Evolutionary conservation across 2,329 filamentous ascomycete species (phyloP).

Genomic region (Colletotrichum endophyticum): DNA sequence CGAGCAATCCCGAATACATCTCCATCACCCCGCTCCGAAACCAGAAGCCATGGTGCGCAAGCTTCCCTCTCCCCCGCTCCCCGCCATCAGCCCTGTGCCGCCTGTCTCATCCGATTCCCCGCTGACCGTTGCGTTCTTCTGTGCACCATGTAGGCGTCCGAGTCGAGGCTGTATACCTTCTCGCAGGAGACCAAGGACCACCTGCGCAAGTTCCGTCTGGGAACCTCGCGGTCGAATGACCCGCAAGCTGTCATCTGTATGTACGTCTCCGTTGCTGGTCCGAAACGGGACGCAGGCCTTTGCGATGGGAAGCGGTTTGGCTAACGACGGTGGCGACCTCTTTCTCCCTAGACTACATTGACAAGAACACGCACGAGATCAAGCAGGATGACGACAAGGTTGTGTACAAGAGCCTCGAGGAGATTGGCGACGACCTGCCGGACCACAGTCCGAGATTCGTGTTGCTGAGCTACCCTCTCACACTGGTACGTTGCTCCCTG

Average conservation of each 20-base stretch:
- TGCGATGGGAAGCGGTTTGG: not conserved
- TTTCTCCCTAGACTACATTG: conserved; percentile 76
- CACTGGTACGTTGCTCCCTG: conserved; percentile 63
- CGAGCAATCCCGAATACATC: not conserved
- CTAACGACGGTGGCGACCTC: not conserved
- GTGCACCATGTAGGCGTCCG: conserved; percentile 62
- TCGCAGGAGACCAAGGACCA: conserved; percentile 87
- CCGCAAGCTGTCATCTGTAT: conserved; percentile 95
- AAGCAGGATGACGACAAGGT: conserved; percentile 77
- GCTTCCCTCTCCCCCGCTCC: not conserved
- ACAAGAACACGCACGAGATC: conserved; percentile 90
- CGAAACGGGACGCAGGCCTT: not conserved
- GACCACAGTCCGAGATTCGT: conserved; percentile 92
- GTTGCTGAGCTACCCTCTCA: conserved; percentile 88
- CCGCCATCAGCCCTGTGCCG: not conserved
- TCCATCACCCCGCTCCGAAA: not conserved
- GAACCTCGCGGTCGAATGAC: conserved; percentile 84
- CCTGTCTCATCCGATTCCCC: not conserved
- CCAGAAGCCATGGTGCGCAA: conserved; percentile 1
- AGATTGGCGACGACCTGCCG: conserved; percentile 86
- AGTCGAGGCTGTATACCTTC: conserved; percentile 91
- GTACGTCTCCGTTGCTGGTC: conserved; percentile 43
- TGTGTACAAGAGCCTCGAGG: conserved; percentile 81
- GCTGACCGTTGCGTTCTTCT: not conserved
- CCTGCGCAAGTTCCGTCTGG: conserved; percentile 91